Conservation (phyloP, 768 basidiomycete species). For the Gymnopilus dilepis region DNA sequence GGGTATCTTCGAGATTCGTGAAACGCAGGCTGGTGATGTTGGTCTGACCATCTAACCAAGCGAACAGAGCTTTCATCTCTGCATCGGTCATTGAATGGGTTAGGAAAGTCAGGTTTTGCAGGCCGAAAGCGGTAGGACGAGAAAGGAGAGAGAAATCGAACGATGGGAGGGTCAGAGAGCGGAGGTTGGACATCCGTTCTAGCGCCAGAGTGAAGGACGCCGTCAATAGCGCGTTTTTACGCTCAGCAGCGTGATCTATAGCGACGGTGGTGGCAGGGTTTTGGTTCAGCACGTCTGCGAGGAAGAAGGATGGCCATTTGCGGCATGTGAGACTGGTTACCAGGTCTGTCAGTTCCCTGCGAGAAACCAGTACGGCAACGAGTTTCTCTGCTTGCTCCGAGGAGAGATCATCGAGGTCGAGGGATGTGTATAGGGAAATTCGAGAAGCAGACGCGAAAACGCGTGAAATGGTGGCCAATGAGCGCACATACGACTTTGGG, state of each 20-base stretch:
- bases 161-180: constrained; percentile 44
- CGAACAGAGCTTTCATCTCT: constrained; percentile 40
- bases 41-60: constrained; percentile 49
- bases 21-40: constrained; percentile 46
- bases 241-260: constrained; percentile 19
- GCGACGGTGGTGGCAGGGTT: constrained; percentile 12
- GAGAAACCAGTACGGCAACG: constrained; percentile 41
- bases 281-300: constrained; percentile 24
- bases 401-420: constrained; percentile 41
- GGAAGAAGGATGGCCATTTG: constrained; percentile 48
- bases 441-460: constrained; percentile 40
- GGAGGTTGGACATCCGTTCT: constrained; percentile 51
- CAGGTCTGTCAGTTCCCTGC: constrained; percentile 45
- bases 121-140: constrained; percentile 47
- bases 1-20: constrained; percentile 40
- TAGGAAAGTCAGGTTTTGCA: constrained; percentile 45
- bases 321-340: constrained; percentile 46
- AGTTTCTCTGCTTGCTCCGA: constrained; percentile 38
- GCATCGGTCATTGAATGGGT: constrained; percentile 34
- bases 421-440: constrained; percentile 34
- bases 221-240: constrained; percentile 37
- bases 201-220: constrained; percentile 50
- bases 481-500: constrained; percentile 34
- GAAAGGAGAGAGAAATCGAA: constrained; percentile 49
- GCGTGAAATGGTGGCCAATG: constrained; percentile 38